phyloP scores from a whole-genome alignment of 768 basidiomycete species.

The Phlebiopsis gigantea region DNA sequence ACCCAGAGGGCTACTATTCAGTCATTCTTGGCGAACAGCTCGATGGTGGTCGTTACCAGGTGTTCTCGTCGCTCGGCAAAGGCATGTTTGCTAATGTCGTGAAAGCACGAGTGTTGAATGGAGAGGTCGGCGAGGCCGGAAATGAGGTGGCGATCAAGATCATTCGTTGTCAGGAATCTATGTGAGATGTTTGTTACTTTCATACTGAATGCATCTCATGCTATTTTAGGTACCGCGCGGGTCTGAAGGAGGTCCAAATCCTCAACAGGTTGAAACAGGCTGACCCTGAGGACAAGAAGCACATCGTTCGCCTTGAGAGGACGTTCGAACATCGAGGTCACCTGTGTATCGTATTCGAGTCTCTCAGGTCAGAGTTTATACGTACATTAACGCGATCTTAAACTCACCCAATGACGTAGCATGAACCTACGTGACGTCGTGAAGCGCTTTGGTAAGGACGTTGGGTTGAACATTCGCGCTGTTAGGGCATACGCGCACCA shows the following conservation, averaged over 20 bases:
- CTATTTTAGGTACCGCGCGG: conserved; percentile 80
- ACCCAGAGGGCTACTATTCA: conserved; percentile 93
- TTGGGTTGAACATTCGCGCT: conserved; percentile 92
- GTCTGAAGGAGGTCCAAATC: conserved; percentile 87
- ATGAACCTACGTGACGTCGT: conserved; percentile 99
- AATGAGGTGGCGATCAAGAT: conserved; percentile 97
- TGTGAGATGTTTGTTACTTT: conserved; percentile 49
- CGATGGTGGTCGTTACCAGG: conserved; percentile 89
- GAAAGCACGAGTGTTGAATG: conserved; percentile 73
- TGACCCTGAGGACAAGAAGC: conserved; percentile 96
- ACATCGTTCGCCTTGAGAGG: conserved; percentile 85
- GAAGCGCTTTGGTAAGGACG: conserved; percentile 97
- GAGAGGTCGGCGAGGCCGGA: conserved; percentile 47
- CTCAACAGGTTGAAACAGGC: conserved; percentile 81
- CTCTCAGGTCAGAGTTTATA: conserved; percentile 59
- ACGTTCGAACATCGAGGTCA: conserved; percentile 98
- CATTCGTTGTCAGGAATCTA: conserved; percentile 90
- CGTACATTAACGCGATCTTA: background rate
- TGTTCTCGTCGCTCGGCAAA: conserved; percentile 92
- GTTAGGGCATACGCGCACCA: conserved; percentile 99
- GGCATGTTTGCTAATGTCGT: conserved; percentile 99
- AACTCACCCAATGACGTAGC: conserved; percentile 33
- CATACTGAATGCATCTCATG: background rate
- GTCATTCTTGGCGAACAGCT: conserved; percentile 92
- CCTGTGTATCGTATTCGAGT: conserved; percentile 93